Base-by-base conservation (phyloP, 2,329 filamentous ascomycete species). In the Exophiala viscosa region DNA sequence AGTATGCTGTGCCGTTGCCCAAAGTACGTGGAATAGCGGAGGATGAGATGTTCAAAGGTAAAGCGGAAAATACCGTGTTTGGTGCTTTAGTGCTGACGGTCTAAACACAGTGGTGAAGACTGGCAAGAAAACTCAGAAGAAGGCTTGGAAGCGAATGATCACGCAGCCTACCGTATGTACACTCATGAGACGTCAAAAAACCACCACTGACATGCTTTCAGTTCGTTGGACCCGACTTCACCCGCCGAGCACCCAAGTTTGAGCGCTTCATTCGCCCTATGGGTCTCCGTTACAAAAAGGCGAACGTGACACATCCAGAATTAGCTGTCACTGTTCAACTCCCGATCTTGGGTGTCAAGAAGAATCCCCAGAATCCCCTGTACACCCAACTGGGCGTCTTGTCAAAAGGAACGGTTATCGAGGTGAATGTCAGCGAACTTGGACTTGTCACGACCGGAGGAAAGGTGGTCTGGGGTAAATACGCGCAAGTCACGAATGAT, bases 71-170 rank as follows among this genome's bases (percentile, higher is more conserved):
- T n/a, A n/a, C n/a, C n/a, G n/a, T n/a, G n/a, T n/a, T n/a, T n/a
- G n/a, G n/a, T n/a, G n/a, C n/a, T n/a, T n/a, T n/a, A n/a, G n/a
- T n/a, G n/a, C n/a, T n/a, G n/a, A n/a, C n/a, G n/a, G n/a, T n/a
- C n/a, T n/a, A n/a, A n/a, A n/a, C n/a, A n/a, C n/a, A n/a, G 91
- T 96, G 11, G 84, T 97, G 66, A 90, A 90, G 76, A 97, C 92
- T 31, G 92, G 93, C 65, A 95, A 95, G 82, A 96, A 96, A 80
- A 90, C 86, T 2, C 79, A 85, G 51, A 90, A 95, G 54, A 95
- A 93, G 79, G 79, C 78, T 35, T 80, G 76, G 75, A 81, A 82
- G 69, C 64, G 77, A 36, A 77, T 80, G 79, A 84, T 89, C 55
- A 90, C 85, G 13, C 88, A 90, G 73, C 86, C 87, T 8, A 90